Percentiles rank a stretch among this genome's conserved stretches.
Evolutionary conservation across 2,329 filamentous ascomycete genomes (phyloP).

Genomic region (Xylariaceae sp.): DNA sequence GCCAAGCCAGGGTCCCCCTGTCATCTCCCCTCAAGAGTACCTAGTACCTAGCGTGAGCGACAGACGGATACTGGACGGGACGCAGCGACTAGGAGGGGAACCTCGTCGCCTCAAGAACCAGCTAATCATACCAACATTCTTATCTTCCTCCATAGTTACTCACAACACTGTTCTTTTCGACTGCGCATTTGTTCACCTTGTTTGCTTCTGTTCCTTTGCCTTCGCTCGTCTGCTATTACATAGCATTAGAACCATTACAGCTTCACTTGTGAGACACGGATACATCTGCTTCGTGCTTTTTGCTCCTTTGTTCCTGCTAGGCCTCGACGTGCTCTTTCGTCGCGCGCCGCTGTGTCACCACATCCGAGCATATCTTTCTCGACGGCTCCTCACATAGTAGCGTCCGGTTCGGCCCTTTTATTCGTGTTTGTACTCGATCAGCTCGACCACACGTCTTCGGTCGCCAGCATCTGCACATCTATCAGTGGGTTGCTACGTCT

Average conservation of each 20-base stretch:
- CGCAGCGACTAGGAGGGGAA: conserved; percentile 22
- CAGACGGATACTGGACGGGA: conserved; percentile 1
- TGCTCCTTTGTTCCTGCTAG: no score
- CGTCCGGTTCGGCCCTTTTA: conserved; percentile 38
- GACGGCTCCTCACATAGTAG: conserved; percentile 32
- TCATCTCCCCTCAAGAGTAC: no score
- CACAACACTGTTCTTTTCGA: conserved; percentile 2
- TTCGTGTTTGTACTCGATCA: conserved; percentile 31
- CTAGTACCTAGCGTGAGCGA: conserved; percentile 8
- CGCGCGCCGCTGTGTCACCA: conserved; percentile 27
- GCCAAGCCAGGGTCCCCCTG: no score
- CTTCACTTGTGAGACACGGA: no score
- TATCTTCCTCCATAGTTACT: conserved; percentile 9
- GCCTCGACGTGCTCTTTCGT: background rate
- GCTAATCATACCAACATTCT: conserved; percentile 16
- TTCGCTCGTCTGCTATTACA: no score
- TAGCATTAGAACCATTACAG: no score
- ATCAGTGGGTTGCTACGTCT: conserved; percentile 27
- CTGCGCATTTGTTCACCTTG: no score
- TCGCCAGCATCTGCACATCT: conserved; percentile 29
- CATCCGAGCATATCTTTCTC: conserved; percentile 20
- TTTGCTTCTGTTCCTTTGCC: background rate
- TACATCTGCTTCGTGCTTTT: no score
- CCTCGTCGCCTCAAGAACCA: conserved; percentile 20
- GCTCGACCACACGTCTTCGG: conserved; percentile 30